Evolutionary conservation across 306 rosid genomes (phyloP).

Genomic region (Cyamopsis tetragonoloba): DNA sequence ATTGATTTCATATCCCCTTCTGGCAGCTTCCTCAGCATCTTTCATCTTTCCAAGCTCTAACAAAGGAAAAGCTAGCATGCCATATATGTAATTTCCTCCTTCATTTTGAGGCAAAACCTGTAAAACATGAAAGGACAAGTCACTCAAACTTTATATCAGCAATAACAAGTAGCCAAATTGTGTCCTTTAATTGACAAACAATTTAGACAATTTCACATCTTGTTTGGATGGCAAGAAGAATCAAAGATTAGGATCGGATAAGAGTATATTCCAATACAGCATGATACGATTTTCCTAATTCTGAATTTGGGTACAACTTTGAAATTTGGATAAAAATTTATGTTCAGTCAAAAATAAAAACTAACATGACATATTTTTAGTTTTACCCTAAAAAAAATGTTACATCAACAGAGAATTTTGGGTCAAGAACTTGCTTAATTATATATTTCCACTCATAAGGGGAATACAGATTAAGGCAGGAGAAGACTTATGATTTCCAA

Average conservation of each 20-base stretch:
- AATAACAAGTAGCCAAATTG: not conserved
- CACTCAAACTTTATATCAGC: constrained; percentile 4
- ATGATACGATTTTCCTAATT: not conserved
- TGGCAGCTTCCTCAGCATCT: constrained; percentile 84
- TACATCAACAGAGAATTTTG: not conserved
- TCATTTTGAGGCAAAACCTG: constrained; percentile 74
- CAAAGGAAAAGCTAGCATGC: constrained; percentile 86
- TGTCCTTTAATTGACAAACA: not conserved
- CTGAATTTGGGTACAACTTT: not conserved
- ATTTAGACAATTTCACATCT: not conserved
- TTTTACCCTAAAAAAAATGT: not conserved
- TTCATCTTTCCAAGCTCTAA: constrained; percentile 72
- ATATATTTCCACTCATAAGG: not conserved
- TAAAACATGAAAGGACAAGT: constrained; percentile 13
- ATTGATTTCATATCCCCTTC: constrained; percentile 66
- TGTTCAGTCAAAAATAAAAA: not conserved
- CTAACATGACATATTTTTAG: not conserved
- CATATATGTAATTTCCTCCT: constrained; percentile 63
- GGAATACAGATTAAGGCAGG: not conserved
- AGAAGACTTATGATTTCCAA: not conserved
- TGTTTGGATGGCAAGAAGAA: not conserved
- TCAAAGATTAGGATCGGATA: not conserved
- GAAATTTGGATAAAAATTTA: not conserved
- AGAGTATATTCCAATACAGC: not conserved
- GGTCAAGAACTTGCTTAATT: not conserved